phyloP scores from a whole-genome alignment of 208 protist species.

The Strigomonas culicis region DNA sequence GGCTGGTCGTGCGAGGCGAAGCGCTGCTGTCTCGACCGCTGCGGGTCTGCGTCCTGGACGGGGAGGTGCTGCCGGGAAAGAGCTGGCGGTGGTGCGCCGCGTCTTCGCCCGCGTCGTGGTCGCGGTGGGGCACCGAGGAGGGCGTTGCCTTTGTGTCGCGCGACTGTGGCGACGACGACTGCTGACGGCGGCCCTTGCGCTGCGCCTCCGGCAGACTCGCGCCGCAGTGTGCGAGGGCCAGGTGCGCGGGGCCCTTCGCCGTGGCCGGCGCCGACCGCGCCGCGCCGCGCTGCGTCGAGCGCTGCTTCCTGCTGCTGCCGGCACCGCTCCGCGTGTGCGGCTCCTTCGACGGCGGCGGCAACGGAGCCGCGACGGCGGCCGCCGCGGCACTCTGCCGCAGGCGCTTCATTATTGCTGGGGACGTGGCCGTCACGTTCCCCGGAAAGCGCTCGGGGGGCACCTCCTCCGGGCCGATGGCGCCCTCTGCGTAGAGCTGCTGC shows the following conservation, averaged over 20 bases:
- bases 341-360: neutral
- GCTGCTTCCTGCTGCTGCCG: neutral
- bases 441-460: slow-evolving; percentile 14
- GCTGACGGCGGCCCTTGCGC: neutral
- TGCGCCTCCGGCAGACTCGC: neutral
- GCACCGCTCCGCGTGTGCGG: neutral
- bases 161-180: neutral
- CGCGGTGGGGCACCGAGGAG: neutral
- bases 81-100: slow-evolving; percentile 6
- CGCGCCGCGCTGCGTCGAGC: neutral
- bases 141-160: neutral
- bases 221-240: slow-evolving; percentile 23
- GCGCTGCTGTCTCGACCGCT: too few species aligned
- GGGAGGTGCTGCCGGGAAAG: slow-evolving; percentile 13
- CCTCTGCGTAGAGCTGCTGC: slow-evolving; percentile 28
- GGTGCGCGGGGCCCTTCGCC: slow-evolving; percentile 13
- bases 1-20: neutral
- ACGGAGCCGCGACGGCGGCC: neutral
- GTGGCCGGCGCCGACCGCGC: too few species aligned
- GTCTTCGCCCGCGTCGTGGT: neutral
- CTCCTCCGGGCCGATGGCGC: slow-evolving; percentile 25
- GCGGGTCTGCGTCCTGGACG: neutral
- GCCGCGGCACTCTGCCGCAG: neutral
- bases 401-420: neutral
- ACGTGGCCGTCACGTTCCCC: slow-evolving; percentile 22